phyloP scores from a whole-genome alignment of 2,329 filamentous ascomycete genomes.

The Volutella citrinella region DNA sequence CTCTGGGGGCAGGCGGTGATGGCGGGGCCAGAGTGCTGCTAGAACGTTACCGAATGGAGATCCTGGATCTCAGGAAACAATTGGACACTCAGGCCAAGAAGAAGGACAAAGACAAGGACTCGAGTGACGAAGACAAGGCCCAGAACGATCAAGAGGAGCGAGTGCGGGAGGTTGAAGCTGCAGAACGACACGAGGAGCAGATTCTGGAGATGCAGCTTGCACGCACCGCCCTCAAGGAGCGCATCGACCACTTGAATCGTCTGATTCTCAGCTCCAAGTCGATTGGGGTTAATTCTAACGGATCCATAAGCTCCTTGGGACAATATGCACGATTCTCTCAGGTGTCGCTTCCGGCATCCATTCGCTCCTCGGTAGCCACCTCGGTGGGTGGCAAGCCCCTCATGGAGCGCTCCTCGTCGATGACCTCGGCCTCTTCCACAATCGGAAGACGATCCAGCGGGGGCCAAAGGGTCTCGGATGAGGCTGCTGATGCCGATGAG shows the following conservation, averaged over 20 bases:
- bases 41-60: constrained; percentile 92
- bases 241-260: constrained; percentile 94
- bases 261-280: constrained; percentile 95
- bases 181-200: constrained; percentile 89
- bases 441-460: constrained; percentile 52
- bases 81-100: constrained; percentile 78
- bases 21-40: constrained; percentile 82
- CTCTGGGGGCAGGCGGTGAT: constrained; percentile 75
- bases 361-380: constrained; percentile 68
- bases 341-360: constrained; percentile 51
- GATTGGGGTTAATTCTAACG: constrained; percentile 81
- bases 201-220: constrained; percentile 98
- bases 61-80: constrained; percentile 74
- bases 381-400: constrained; percentile 51
- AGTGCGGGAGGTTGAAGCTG: constrained; percentile 72
- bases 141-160: constrained; percentile 70
- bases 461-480: constrained; percentile 41
- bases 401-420: constrained; percentile 64
- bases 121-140: constrained; percentile 56
- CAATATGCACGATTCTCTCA: constrained; percentile 62
- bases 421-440: constrained; percentile 61
- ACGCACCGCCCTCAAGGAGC: constrained; percentile 90
- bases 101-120: constrained; percentile 59
- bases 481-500: constrained; percentile 54
- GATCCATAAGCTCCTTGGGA: constrained; percentile 66